Conservation (phyloP, 148 eudicot genomes). For the Camellia granthamiana region DNA sequence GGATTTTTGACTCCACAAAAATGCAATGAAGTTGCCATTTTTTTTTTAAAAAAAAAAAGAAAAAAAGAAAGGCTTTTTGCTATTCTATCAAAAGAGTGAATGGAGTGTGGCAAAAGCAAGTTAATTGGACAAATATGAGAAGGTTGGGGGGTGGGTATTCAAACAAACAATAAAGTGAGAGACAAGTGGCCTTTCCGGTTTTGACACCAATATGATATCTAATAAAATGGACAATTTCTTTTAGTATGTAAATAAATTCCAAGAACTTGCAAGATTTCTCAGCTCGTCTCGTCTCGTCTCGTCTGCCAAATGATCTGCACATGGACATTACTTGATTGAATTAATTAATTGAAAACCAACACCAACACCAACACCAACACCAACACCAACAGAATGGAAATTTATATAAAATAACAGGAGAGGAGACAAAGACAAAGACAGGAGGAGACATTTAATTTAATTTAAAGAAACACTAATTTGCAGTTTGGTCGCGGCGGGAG, state of each 20-base stretch:
- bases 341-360: not conserved
- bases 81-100: not conserved
- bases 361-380: not conserved
- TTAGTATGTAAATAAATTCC: not conserved
- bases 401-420: too few relatives aligned
- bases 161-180: not conserved
- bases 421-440: too few relatives aligned
- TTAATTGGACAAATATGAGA: not conserved
- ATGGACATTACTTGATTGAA: not conserved
- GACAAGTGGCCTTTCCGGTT: too few relatives aligned
- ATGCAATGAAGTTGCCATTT: slow-evolving; percentile 21
- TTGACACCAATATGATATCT: too few relatives aligned
- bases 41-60: not conserved
- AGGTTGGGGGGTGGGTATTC: not conserved
- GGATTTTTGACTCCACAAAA: slow-evolving; percentile 28
- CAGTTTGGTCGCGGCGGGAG: too few relatives aligned
- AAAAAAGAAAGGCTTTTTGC: too few relatives aligned
- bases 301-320: slow-evolving; percentile 5
- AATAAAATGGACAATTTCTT: not conserved
- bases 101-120: not conserved
- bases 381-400: too few relatives aligned
- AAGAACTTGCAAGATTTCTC: slow-evolving; percentile 5
- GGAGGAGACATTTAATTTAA: too few relatives aligned
- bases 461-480: too few relatives aligned
- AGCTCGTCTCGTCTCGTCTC: not conserved